Conservation (phyloP, 148 eudicot genomes). For the Amaranthus cruentus region DNA sequence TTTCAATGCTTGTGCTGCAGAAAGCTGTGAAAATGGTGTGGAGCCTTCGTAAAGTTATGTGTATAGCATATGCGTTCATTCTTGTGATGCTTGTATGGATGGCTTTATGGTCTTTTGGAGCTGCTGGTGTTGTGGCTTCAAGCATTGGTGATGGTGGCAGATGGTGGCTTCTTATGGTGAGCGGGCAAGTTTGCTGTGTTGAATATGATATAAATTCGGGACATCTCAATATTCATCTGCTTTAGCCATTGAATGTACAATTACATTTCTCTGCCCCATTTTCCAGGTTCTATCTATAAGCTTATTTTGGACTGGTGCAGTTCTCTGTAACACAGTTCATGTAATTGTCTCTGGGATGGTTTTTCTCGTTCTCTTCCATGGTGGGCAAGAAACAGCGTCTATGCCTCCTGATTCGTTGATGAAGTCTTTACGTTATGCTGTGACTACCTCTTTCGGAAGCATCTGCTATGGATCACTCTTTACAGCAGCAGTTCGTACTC, state of each 20-base stretch:
- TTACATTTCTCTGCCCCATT: slow-evolving; percentile 12
- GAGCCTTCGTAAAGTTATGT: slow-evolving; percentile 82
- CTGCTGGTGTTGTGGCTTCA: slow-evolving; percentile 88
- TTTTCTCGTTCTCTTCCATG: slow-evolving; percentile 87
- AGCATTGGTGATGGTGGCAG: slow-evolving; percentile 77
- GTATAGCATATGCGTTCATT: slow-evolving; percentile 60
- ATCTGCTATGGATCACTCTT: slow-evolving; percentile 96
- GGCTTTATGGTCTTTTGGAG: slow-evolving; percentile 87
- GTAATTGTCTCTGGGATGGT: slow-evolving; percentile 96
- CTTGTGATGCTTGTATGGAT: slow-evolving; percentile 81
- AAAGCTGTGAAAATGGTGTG: slow-evolving; percentile 93
- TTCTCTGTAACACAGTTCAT: slow-evolving; percentile 91
- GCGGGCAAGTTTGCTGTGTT: slow-evolving; percentile 78
- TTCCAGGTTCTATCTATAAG: slow-evolving; percentile 82
- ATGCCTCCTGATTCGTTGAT: slow-evolving; percentile 78
- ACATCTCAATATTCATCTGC: not conserved
- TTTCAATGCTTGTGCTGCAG: slow-evolving; percentile 91
- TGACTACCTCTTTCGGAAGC: slow-evolving; percentile 94
- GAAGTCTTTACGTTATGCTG: slow-evolving; percentile 72
- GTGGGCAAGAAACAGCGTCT: slow-evolving; percentile 70
- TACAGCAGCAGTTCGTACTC: slow-evolving; percentile 92
- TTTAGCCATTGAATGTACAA: slow-evolving; percentile 2
- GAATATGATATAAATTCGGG: slow-evolving; percentile 8
- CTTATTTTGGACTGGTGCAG: slow-evolving; percentile 98
- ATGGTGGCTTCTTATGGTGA: slow-evolving; percentile 99